Base-by-base conservation (phyloP, 305 asterid genomes). In the Fraxinus sp. region DNA sequence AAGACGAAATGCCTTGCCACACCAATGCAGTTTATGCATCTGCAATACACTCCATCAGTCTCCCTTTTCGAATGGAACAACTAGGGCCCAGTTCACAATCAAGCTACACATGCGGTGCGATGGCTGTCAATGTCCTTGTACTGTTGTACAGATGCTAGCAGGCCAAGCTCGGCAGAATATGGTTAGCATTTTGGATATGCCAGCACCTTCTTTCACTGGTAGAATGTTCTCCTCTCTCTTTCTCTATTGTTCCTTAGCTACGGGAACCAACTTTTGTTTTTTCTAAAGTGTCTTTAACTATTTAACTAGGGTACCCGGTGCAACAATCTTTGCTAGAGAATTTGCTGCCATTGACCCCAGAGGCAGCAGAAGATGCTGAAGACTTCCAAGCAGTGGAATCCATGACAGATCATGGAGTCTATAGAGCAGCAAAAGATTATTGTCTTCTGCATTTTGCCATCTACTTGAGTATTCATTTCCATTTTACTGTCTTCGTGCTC, bases 1-100 rank as follows among this genome's bases (percentile, higher is more conserved):
- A 93, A 52, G 98, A 95, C 74, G 84, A 84, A 73, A 93, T 92
- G 85, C 89, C 89, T 57, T 95, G 91, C 85, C 95, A 95, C 92
- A 86, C 95, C 8, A 92, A 97, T 87, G 97, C 99, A 78, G 88
- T 93, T 87, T 94, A 95, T 87, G 98, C 99, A 39, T 91, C 98
- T 83, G 97, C 97, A 41, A 84, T 95, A 78, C 97, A 93, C 88
- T 91, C 98, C 76, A 85, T 93, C 86, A 89, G 92, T 83, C 97
- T 95, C 81, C 99, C 99, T 82, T 92, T 93, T 86, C 86, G 94
- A 88, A 91, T 95, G 93, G 90, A 90, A 83, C 94, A 88, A 75
- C 89, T 84, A 32, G 91, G 97, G 57, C 97, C 98, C 78, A 88
- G 89, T 88, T 83, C 91, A 30, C 93, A 92, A 79, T 79, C 81